These are phyloP conservation scores for Russula dissimulans DNA, from an alignment of 768 basidiomycete genomes.

Conservation along the genomic window DNA sequence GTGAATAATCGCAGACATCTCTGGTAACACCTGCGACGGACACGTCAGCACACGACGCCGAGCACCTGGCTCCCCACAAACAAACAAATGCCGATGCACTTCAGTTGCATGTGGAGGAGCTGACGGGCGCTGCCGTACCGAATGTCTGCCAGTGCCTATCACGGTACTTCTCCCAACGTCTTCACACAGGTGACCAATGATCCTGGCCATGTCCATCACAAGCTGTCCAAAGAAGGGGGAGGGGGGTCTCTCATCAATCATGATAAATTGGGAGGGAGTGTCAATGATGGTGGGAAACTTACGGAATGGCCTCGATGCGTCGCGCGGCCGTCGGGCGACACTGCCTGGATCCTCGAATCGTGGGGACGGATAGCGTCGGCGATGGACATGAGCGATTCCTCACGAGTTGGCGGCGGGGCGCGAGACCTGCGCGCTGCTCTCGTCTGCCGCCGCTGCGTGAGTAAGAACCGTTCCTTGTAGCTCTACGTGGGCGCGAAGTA, in stretches of 20 bases:
- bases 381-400: conserved; percentile 4
- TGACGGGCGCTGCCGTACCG: background rate
- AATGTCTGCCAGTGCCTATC: background rate
- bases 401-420: background rate
- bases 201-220: background rate
- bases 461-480: conserved; percentile 4
- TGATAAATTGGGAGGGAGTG: background rate
- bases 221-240: background rate
- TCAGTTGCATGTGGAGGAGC: too few species aligned
- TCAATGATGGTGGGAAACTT: background rate
- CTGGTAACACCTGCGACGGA: background rate
- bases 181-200: background rate
- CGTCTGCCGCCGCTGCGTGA: background rate
- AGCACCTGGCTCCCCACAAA: background rate
- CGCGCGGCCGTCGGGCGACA: background rate
- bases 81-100: too few species aligned
- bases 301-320: conserved; percentile 4
- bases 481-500: background rate
- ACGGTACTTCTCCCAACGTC: background rate
- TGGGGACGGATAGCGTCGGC: conserved; percentile 6
- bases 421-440: background rate
- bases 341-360: background rate
- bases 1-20: conserved; percentile 4
- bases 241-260: too few species aligned
- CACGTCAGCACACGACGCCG: background rate